Conservation (phyloP, 768 basidiomycete species). For the Pleurotus salmoneostramineus region DNA sequence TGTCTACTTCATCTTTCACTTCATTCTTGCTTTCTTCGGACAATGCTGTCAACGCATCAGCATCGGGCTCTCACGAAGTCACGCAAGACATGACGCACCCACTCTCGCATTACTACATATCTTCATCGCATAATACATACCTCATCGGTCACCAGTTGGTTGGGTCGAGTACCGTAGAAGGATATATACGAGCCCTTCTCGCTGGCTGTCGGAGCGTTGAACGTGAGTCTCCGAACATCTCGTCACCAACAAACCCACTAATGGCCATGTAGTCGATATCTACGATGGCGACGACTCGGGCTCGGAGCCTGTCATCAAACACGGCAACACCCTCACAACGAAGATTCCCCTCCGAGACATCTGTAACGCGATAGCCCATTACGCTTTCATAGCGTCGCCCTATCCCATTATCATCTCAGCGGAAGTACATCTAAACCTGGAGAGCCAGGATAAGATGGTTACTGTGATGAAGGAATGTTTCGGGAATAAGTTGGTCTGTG, state of each 20-base stretch:
- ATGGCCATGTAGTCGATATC: slow-evolving; percentile 67
- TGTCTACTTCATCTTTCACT: slow-evolving; percentile 64
- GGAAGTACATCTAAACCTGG: slow-evolving; percentile 80
- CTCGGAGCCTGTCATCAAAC: slow-evolving; percentile 78
- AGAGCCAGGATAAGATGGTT: slow-evolving; percentile 79
- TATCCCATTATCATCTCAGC: slow-evolving; percentile 93
- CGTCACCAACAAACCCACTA: not conserved
- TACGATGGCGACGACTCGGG: slow-evolving; percentile 93
- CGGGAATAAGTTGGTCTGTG: slow-evolving; percentile 33
- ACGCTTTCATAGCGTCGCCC: slow-evolving; percentile 86
- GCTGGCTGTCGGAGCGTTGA: slow-evolving; percentile 94
- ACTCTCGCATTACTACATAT: slow-evolving; percentile 82
- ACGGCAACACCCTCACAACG: slow-evolving; percentile 85
- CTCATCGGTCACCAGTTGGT: slow-evolving; percentile 83
- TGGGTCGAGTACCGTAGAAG: slow-evolving; percentile 86
- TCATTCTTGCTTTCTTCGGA: slow-evolving; percentile 79
- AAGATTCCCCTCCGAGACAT: slow-evolving; percentile 80
- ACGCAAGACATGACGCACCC: slow-evolving; percentile 87
- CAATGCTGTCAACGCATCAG: slow-evolving; percentile 51
- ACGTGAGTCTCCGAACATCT: slow-evolving; percentile 42
- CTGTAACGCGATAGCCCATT: slow-evolving; percentile 80
- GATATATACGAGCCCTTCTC: slow-evolving; percentile 88
- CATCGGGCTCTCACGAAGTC: slow-evolving; percentile 27
- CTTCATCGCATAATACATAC: slow-evolving; percentile 91
- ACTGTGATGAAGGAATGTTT: slow-evolving; percentile 61